phyloP scores from a whole-genome alignment of 2,329 filamentous ascomycete species.

The Talaromyces sp. region DNA sequence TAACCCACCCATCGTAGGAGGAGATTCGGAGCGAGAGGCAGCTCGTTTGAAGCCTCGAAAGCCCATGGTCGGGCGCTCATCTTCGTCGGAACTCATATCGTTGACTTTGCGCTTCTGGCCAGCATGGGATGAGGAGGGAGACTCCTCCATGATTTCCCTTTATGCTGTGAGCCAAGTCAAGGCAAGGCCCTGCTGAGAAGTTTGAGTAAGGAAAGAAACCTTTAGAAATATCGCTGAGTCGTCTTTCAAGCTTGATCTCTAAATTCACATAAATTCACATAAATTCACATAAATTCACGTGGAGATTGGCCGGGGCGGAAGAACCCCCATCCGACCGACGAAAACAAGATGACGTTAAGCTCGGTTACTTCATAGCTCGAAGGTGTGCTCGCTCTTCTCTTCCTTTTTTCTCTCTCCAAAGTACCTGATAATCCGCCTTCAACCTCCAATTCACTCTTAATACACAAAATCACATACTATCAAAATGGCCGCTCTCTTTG shows the following conservation, averaged over 20 bases:
- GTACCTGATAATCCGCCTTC: conserved; percentile 9
- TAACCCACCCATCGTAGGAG: conserved; percentile 34
- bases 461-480: conserved; percentile 5
- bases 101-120: conserved; percentile 46
- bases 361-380: conserved; percentile 30
- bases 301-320: conserved; percentile 15
- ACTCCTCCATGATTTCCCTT: conserved; percentile 37
- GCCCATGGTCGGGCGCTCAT: conserved; percentile 37
- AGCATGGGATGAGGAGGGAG: conserved; percentile 33
- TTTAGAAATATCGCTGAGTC: neutral
- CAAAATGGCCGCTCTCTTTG: conserved; percentile 76
- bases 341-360: conserved; percentile 31
- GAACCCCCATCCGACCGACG: conserved; percentile 15
- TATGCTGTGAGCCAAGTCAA: neutral
- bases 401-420: conserved; percentile 14
- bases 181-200: neutral
- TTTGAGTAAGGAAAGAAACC: neutral
- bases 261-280: conserved; percentile 18
- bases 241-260: conserved; percentile 9
- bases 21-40: conserved; percentile 40
- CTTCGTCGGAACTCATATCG: conserved; percentile 45
- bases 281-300: conserved; percentile 19
- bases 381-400: conserved; percentile 5
- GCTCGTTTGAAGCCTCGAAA: conserved; percentile 43
- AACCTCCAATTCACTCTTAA: neutral